Conservation (phyloP, 1,139 yeast species). For the Saccharomyces hybrid region DNA sequence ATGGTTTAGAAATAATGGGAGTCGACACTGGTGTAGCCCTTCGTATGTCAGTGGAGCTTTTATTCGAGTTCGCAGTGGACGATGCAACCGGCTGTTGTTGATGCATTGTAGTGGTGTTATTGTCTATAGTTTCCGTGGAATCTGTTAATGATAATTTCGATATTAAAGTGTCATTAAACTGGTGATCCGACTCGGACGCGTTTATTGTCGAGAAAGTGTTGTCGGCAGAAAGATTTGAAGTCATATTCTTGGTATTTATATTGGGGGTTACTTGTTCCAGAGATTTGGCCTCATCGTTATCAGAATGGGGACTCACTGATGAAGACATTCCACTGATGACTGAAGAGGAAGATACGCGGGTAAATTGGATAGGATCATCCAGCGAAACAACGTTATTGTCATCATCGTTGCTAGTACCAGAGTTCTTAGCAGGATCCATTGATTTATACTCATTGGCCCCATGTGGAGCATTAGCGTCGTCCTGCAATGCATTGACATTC, state of each 20-base stretch:
- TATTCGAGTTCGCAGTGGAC: background rate
- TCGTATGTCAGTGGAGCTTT: constrained; percentile 11
- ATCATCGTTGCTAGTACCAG: constrained; percentile 3
- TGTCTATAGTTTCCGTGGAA: background rate
- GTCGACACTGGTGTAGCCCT: constrained; percentile 33
- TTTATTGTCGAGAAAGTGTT: constrained; percentile 3
- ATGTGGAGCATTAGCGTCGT: background rate
- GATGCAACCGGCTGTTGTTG: background rate
- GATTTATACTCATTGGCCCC: constrained; percentile 18
- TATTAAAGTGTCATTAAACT: background rate
- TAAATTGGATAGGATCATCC: constrained; percentile 36
- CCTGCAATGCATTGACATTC: constrained; percentile 45
- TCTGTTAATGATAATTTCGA: background rate
- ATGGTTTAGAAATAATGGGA: constrained; percentile 62
- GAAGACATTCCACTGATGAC: constrained; percentile 24
- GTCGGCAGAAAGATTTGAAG: constrained; percentile 4
- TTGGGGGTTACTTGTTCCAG: constrained; percentile 1
- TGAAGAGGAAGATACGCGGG: constrained; percentile 35
- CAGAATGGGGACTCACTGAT: constrained; percentile 15
- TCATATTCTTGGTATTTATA: constrained; percentile 4
- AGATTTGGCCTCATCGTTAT: constrained; percentile 1
- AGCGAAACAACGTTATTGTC: constrained; percentile 4
- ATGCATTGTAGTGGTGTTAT: background rate
- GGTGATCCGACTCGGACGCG: constrained; percentile 3
- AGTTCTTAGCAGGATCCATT: constrained; percentile 36